A percentile compares a stretch with the other conserved stretches of the same genome.
Evolutionary conservation across 768 basidiomycete species (phyloP).

Genomic region (Austroboletus festivus): DNA sequence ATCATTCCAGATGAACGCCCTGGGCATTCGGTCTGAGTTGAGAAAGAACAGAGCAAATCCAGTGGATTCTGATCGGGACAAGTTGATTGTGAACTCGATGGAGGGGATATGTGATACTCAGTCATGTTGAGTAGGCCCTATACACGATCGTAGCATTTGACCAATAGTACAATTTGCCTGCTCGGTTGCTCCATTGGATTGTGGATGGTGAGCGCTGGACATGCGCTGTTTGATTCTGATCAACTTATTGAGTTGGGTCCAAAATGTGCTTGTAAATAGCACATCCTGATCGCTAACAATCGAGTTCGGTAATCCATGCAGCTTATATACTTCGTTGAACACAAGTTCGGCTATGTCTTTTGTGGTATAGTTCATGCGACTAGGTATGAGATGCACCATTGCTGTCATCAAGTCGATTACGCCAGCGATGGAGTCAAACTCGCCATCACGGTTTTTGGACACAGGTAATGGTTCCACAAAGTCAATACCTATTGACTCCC

Average conservation of each 20-base stretch:
- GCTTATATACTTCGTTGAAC: not conserved
- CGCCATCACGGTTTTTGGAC: too few species aligned
- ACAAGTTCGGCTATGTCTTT: not conserved
- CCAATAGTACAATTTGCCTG: too few species aligned
- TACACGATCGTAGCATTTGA: too few species aligned
- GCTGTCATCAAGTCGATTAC: not conserved
- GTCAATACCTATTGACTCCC: too few species aligned
- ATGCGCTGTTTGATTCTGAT: conserved; percentile 5
- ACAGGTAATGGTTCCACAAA: not conserved
- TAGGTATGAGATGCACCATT: not conserved
- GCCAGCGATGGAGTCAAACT: not conserved
- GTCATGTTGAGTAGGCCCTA: too few species aligned
- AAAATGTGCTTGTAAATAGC: not conserved
- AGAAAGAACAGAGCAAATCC: too few species aligned
- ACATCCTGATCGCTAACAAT: not conserved
- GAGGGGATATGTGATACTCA: too few species aligned
- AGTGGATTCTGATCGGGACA: not conserved
- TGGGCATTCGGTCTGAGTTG: not conserved
- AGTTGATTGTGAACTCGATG: not conserved
- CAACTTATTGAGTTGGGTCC: not conserved
- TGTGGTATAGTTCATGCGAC: not conserved
- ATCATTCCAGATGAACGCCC: too few species aligned
- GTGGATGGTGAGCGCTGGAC: too few species aligned
- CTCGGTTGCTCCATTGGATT: too few species aligned
- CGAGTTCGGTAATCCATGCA: not conserved